Percentiles rank a stretch among this genome's conserved stretches.
These are phyloP conservation scores for Trichoderma sp. DNA, from an alignment of 2,329 filamentous ascomycete species.

Conservation along the genomic window DNA sequence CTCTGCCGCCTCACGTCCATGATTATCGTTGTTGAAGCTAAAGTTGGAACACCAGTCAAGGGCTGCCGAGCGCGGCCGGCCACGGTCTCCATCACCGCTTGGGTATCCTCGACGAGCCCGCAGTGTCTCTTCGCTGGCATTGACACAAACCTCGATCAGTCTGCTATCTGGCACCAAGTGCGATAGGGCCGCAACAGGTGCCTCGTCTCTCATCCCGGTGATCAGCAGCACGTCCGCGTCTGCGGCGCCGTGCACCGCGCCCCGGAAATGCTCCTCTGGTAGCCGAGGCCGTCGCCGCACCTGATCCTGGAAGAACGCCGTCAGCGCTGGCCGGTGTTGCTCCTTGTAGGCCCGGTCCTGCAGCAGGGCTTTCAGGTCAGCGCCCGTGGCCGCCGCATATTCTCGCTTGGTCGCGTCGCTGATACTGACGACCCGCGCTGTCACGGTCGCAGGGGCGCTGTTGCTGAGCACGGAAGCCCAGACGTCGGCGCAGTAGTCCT, in stretches of 20 bases:
- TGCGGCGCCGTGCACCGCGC: slow-evolving; percentile 45
- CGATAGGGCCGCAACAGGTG: slow-evolving; percentile 57
- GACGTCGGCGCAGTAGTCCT: slow-evolving; percentile 60
- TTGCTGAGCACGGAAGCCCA: slow-evolving; percentile 51
- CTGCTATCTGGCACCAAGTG: slow-evolving; percentile 56
- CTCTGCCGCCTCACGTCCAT: slow-evolving; percentile 44
- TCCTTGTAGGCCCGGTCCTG: slow-evolving; percentile 63
- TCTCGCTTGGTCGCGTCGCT: slow-evolving; percentile 60
- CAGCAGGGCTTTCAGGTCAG: slow-evolving; percentile 52
- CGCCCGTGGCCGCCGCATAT: slow-evolving; percentile 54
- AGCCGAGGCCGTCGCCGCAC: slow-evolving; percentile 48
- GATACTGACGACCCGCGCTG: slow-evolving; percentile 53
- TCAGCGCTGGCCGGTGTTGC: slow-evolving; percentile 56
- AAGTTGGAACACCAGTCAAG: slow-evolving; percentile 47
- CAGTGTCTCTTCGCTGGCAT: slow-evolving; percentile 44
- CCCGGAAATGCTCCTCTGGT: slow-evolving; percentile 54
- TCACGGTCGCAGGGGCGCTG: slow-evolving; percentile 36
- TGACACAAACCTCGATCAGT: slow-evolving; percentile 57
- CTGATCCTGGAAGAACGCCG: slow-evolving; percentile 53
- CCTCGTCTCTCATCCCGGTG: slow-evolving; percentile 64
- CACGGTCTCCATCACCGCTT: neutral
- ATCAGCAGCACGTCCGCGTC: slow-evolving; percentile 60
- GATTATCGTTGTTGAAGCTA: slow-evolving; percentile 55
- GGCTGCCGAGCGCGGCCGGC: slow-evolving; percentile 31
- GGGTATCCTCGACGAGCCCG: slow-evolving; percentile 40